phyloP scores from a whole-genome alignment of 345 rosid species.

The Acer yangbiense region DNA sequence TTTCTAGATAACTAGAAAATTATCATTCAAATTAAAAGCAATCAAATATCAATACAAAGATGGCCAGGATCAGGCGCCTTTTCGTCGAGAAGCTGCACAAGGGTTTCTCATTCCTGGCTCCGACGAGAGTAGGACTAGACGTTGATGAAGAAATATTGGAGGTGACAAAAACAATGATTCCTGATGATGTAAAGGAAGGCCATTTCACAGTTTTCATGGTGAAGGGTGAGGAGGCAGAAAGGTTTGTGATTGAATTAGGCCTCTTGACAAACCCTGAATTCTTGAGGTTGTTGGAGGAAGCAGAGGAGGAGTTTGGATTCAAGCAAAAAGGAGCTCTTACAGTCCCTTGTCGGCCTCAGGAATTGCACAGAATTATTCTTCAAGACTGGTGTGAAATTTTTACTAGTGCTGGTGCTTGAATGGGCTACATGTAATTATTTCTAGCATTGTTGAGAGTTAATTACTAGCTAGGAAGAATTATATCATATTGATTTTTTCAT shows the following conservation, averaged over 20 bases:
- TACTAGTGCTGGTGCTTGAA: too few relatives aligned
- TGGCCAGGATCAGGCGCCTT: neutral
- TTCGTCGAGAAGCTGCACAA: neutral
- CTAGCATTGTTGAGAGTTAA: too few relatives aligned
- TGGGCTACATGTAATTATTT: too few relatives aligned
- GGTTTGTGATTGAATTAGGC: conserved; percentile 53
- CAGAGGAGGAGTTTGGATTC: conserved; percentile 55
- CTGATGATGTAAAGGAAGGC: conserved; percentile 45
- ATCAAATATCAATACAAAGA: neutral
- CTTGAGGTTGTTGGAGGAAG: conserved; percentile 42
- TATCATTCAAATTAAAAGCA: too few relatives aligned
- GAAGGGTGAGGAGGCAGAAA: conserved; percentile 39
- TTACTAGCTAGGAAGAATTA: too few relatives aligned
- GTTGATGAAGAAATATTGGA: too few relatives aligned
- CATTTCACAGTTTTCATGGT: conserved; percentile 44
- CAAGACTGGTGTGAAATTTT: neutral
- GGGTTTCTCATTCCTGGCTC: conserved; percentile 12
- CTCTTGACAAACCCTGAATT: conserved; percentile 44
- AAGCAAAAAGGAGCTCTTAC: conserved; percentile 40
- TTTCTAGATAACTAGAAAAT: too few relatives aligned
- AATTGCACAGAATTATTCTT: conserved; percentile 27
- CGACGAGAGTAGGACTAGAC: neutral
- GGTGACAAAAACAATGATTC: conserved; percentile 16
- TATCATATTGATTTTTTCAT: too few relatives aligned
- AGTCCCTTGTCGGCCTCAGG: conserved; percentile 59